A percentile compares a stretch with the other conserved stretches of the same genome.
These are phyloP conservation scores for Dryadomyces quercivorus DNA, from an alignment of 2,329 filamentous ascomycete genomes.

Conservation along the genomic window DNA sequence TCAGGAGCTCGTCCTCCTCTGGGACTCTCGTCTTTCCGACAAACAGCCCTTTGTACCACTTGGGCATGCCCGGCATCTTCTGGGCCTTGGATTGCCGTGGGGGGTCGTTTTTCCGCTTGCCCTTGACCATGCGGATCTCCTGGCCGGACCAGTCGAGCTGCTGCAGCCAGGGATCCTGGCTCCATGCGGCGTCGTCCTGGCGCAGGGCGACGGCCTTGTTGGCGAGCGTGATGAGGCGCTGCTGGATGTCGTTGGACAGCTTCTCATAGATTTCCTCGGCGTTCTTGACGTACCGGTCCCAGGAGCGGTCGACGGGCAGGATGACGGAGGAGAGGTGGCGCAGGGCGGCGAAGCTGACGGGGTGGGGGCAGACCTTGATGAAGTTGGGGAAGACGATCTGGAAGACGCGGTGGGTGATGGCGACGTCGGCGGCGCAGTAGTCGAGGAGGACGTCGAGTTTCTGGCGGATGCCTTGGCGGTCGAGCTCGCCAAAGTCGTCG, in stretches of 20 bases:
- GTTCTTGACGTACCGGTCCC: slow-evolving; percentile 73
- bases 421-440: slow-evolving; percentile 92
- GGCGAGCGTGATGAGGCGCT: slow-evolving; percentile 60
- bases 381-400: slow-evolving; percentile 87
- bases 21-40: neutral
- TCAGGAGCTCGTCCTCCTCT: too few relatives aligned
- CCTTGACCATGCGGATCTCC: slow-evolving; percentile 81
- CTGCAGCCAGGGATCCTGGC: slow-evolving; percentile 75
- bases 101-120: slow-evolving; percentile 74
- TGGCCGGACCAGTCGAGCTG: slow-evolving; percentile 96
- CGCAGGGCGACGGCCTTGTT: slow-evolving; percentile 69
- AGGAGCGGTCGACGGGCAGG: slow-evolving; percentile 75
- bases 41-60: slow-evolving; percentile 93
- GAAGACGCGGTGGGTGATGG: slow-evolving; percentile 87
- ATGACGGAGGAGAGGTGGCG: slow-evolving; percentile 91
- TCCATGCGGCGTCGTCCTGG: slow-evolving; percentile 54
- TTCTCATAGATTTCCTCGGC: slow-evolving; percentile 75
- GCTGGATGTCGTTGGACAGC: slow-evolving; percentile 64
- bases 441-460: slow-evolving; percentile 75
- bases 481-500: slow-evolving; percentile 75
- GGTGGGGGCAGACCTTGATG: slow-evolving; percentile 81
- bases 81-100: slow-evolving; percentile 68
- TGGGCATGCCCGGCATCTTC: slow-evolving; percentile 88
- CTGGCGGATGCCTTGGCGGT: slow-evolving; percentile 54
- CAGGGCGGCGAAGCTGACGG: slow-evolving; percentile 90